Conservation (phyloP, 208 protist genomes). For the Tritrichomonas musculus region DNA sequence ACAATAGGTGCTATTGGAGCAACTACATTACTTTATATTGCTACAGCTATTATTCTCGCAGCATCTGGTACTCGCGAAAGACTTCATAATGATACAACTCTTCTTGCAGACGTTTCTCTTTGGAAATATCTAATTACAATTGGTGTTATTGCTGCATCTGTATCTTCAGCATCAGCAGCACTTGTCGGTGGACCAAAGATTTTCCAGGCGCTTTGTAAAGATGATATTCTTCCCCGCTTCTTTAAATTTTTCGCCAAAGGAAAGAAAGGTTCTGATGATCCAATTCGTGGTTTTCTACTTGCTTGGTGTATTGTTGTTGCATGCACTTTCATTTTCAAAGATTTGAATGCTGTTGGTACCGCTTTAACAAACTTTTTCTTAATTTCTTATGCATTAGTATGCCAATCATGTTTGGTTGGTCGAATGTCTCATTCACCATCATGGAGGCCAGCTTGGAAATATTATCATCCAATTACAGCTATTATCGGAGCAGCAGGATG, state of each 20-base stretch:
- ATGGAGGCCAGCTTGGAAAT: constrained; percentile 50
- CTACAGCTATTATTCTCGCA: not conserved
- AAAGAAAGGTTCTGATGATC: not conserved
- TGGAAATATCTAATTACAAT: not conserved
- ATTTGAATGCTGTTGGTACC: not conserved
- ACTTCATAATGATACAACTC: not conserved
- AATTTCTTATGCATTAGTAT: constrained; percentile 54
- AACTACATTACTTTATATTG: not conserved
- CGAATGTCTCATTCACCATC: constrained; percentile 41
- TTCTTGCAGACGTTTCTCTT: not conserved
- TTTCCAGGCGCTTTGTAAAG: not conserved
- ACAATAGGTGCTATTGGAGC: not conserved
- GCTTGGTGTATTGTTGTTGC: not conserved
- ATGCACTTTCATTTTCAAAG: not conserved
- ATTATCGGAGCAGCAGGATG: constrained; percentile 46
- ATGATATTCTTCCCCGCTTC: not conserved
- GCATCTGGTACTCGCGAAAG: not conserved
- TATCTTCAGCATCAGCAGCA: not conserved
- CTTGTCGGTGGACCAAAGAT: constrained; percentile 10
- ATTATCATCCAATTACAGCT: constrained; percentile 44
- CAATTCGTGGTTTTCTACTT: not conserved
- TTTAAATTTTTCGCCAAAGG: not conserved
- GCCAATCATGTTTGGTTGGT: constrained; percentile 49
- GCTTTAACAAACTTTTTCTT: constrained; percentile 49
- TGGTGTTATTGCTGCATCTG: not conserved